These are phyloP conservation scores for Tubosaeta brunneosetosa DNA, from an alignment of 768 basidiomycete species.

Conservation along the genomic window DNA sequence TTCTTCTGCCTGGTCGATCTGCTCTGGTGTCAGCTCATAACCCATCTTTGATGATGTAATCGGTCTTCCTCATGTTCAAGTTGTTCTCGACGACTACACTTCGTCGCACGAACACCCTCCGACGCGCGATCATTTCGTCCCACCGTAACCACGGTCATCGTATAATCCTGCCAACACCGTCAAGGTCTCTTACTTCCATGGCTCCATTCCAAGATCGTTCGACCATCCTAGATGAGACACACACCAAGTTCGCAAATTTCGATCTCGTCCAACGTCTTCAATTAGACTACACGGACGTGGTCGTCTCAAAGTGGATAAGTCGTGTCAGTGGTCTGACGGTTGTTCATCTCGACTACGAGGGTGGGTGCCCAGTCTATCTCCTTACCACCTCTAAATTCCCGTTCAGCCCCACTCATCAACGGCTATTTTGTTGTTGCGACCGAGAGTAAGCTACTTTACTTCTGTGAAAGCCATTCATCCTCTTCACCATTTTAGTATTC, in stretches of 20 bases:
- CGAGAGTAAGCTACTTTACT: constrained; percentile 57
- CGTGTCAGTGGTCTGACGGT: constrained; percentile 82
- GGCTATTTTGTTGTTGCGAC: constrained; percentile 89
- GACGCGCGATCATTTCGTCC: background rate
- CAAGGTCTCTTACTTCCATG: constrained; percentile 27
- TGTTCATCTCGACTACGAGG: constrained; percentile 88
- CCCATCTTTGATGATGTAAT: constrained; percentile 20
- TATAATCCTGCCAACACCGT: background rate
- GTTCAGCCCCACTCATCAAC: constrained; percentile 77
- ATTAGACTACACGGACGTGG: constrained; percentile 73
- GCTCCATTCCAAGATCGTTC: constrained; percentile 20
- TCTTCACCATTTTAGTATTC: constrained; percentile 56
- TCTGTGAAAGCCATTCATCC: background rate
- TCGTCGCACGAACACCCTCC: constrained; percentile 6
- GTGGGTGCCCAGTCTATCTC: constrained; percentile 35
- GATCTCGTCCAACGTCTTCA: constrained; percentile 75
- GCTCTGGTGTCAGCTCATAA: constrained; percentile 45
- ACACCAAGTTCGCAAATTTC: constrained; percentile 64
- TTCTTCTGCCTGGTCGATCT: constrained; percentile 50
- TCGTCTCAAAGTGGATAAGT: constrained; percentile 85
- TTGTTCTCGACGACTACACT: constrained; percentile 25
- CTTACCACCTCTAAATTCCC: constrained; percentile 11
- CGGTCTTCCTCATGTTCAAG: constrained; percentile 18
- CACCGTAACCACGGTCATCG: background rate
- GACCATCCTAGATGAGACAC: constrained; percentile 10